Evolutionary conservation across 805 yeast species (phyloP).

Genomic region (Wickerhamomyces mucosus): DNA sequence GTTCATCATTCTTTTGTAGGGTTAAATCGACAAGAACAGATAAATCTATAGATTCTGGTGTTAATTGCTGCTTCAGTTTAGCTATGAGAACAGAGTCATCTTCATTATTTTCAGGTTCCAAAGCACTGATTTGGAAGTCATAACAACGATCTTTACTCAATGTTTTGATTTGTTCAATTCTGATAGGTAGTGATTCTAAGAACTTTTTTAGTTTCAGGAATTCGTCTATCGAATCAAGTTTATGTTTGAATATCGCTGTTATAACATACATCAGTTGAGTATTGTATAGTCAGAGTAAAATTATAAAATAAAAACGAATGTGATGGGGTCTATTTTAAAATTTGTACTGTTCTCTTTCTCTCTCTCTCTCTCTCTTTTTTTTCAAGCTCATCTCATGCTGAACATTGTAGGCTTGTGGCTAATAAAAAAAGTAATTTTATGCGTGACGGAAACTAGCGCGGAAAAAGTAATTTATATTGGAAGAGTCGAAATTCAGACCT

Average conservation of each 20-base stretch:
- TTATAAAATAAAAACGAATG: too few species aligned
- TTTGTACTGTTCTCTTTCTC: too few species aligned
- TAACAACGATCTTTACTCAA: slow-evolving; percentile 28
- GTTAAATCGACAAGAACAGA: slow-evolving; percentile 27
- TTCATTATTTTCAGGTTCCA: slow-evolving; percentile 10
- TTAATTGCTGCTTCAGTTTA: slow-evolving; percentile 2
- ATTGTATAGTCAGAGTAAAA: too few species aligned
- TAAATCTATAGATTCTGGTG: neutral
- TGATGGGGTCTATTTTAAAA: too few species aligned
- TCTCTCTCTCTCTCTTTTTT: too few species aligned
- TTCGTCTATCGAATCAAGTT: slow-evolving; percentile 10
- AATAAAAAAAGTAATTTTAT: too few species aligned
- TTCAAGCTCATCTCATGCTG: too few species aligned
- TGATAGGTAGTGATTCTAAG: slow-evolving; percentile 22
- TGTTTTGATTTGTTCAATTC: slow-evolving; percentile 18
- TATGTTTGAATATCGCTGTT: slow-evolving; percentile 20
- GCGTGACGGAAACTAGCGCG: too few species aligned
- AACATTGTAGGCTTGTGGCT: too few species aligned
- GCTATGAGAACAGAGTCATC: slow-evolving; percentile 6
- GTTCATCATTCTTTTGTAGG: slow-evolving; percentile 27
- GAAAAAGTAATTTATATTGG: too few species aligned
- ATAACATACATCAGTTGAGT: slow-evolving; percentile 15
- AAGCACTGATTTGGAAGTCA: slow-evolving; percentile 22
- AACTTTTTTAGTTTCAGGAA: slow-evolving; percentile 17
- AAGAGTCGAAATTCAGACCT: too few species aligned